Base-by-base conservation (phyloP, 2,329 filamentous ascomycete species). In the Epicoccum nigrum region DNA sequence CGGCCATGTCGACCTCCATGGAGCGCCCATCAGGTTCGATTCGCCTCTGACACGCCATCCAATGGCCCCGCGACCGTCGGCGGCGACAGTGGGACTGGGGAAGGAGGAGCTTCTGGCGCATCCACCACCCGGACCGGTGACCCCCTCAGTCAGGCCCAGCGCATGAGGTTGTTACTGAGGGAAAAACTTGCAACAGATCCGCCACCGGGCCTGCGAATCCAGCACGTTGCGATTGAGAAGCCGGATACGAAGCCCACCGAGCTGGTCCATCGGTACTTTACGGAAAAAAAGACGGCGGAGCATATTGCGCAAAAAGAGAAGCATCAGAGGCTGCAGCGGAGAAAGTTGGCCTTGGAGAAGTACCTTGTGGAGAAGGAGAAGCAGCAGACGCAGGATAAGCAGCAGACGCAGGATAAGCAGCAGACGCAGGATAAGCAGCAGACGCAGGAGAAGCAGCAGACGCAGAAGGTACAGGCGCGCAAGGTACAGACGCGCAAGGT, bases 1-100 rank as follows among this genome's bases (percentile, higher is more conserved):
- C 73, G 74, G 69, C 75, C 73, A 70, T 71, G 76, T 63, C 67
- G 74, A 60, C 70, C 73, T 63, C 62, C 66, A 67, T 74, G 75
- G 75, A 72, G 62, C 58, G 55, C 66, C 34, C 58, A 57, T 44
- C 74, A 74, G 59, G 60, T 70, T 43, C 67, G 67, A 51, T 61
- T 60, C 56, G 60, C 58, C 30, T 67, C 64, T 44, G 53, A 63
- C 33, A 53, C 32, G 23, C 55, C 59, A 51, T 45, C 51, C 58
- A 55, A 25, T 56, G 54, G 48, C 46, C 33, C 31, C 38, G 43
- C 49, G 43, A 47, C 46, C 48, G 52, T 35, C 51, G 43, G 45
- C 49, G 37, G 53, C 62, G 50, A 60, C 23, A 9, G n/a, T 19
- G 28, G 2, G n/a, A 23, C 3, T 2, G 11, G 13, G 11, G 23